These are phyloP conservation scores for Isabelozyma pseudorhagii DNA, from an alignment of 805 yeast genomes.

Conservation along the genomic window DNA sequence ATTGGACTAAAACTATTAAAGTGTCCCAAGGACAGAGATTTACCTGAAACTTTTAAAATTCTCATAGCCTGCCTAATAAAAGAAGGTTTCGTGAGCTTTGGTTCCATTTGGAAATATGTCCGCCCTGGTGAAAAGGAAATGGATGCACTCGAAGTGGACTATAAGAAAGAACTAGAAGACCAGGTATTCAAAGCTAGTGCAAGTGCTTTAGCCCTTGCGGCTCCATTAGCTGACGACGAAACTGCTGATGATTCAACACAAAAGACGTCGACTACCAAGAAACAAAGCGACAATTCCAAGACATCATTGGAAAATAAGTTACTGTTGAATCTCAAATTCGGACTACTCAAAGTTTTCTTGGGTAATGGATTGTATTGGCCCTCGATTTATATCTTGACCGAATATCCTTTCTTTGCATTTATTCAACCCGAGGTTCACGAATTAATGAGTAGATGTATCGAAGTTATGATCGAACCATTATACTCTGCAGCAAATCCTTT, in stretches of 20 bases:
- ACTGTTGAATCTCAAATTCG: constrained; percentile 21
- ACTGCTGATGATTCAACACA: constrained; percentile 39
- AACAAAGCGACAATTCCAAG: constrained; percentile 4
- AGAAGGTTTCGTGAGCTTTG: constrained; percentile 63
- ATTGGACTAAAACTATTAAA: constrained; percentile 45
- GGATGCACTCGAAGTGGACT: constrained; percentile 37
- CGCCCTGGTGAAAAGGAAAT: constrained; percentile 51
- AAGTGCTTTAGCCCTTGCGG: constrained; percentile 83
- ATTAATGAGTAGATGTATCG: constrained; percentile 49
- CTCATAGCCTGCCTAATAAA: constrained; percentile 58
- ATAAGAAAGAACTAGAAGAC: constrained; percentile 48
- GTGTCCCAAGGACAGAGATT: constrained; percentile 25
- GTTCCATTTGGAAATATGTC: constrained; percentile 54
- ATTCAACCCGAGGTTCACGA: constrained; percentile 48
- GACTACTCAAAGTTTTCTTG: constrained; percentile 51
- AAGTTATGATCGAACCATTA: constrained; percentile 49
- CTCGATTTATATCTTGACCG: constrained; percentile 53
- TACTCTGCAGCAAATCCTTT: constrained; percentile 24
- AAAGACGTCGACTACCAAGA: constrained; percentile 8
- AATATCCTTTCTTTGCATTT: constrained; percentile 59
- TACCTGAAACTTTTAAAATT: constrained; percentile 42
- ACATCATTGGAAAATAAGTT: constrained; percentile 10
- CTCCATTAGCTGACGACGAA: constrained; percentile 71
- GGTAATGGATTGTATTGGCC: constrained; percentile 63
- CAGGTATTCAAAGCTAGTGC: constrained; percentile 61